These are phyloP conservation scores for Apiotrichum laibachii DNA, from an alignment of 1,284 basidiomycete species.

Conservation along the genomic window DNA sequence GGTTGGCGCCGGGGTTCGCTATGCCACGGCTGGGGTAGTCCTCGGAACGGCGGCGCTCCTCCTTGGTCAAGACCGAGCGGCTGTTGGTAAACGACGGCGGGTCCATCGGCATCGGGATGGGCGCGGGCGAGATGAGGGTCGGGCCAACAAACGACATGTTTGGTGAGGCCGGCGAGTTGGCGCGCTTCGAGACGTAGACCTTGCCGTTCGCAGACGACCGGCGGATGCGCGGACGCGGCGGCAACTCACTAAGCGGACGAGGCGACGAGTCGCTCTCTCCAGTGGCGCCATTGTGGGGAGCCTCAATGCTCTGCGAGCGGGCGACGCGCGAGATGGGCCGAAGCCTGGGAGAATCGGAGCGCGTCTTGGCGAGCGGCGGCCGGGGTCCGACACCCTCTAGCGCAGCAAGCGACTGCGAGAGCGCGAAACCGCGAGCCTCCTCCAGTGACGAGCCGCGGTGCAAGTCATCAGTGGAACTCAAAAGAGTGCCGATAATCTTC, in stretches of 20 bases:
- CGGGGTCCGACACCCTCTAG: slow-evolving; percentile 30
- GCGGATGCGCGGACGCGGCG: slow-evolving; percentile 20
- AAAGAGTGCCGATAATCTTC: slow-evolving; percentile 39
- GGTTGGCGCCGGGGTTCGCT: slow-evolving; percentile 3
- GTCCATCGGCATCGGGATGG: slow-evolving; percentile 5
- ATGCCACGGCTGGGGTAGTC: slow-evolving; percentile 18
- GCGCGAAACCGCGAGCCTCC: slow-evolving; percentile 30
- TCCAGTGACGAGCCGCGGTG: slow-evolving; percentile 17
- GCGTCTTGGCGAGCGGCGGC: slow-evolving; percentile 1
- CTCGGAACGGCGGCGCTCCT: slow-evolving; percentile 35
- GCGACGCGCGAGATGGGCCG: slow-evolving; percentile 12
- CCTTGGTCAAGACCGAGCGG: slow-evolving; percentile 8
- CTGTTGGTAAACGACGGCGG: neutral
- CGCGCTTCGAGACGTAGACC: slow-evolving; percentile 38
- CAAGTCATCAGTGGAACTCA: slow-evolving; percentile 33
- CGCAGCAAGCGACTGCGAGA: slow-evolving; percentile 39
- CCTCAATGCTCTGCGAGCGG: slow-evolving; percentile 24
- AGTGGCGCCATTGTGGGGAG: slow-evolving; percentile 23
- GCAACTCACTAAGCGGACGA: slow-evolving; percentile 13
- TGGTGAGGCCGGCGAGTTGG: slow-evolving; percentile 27
- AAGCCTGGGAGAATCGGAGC: slow-evolving; percentile 14
- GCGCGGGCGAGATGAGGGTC: neutral
- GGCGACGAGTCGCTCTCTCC: slow-evolving; percentile 28
- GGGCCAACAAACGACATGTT: slow-evolving; percentile 4
- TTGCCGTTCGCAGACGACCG: slow-evolving; percentile 32